These are phyloP conservation scores for Chondrostereum purpureum DNA, from an alignment of 1,284 basidiomycete genomes.

Conservation along the genomic window DNA sequence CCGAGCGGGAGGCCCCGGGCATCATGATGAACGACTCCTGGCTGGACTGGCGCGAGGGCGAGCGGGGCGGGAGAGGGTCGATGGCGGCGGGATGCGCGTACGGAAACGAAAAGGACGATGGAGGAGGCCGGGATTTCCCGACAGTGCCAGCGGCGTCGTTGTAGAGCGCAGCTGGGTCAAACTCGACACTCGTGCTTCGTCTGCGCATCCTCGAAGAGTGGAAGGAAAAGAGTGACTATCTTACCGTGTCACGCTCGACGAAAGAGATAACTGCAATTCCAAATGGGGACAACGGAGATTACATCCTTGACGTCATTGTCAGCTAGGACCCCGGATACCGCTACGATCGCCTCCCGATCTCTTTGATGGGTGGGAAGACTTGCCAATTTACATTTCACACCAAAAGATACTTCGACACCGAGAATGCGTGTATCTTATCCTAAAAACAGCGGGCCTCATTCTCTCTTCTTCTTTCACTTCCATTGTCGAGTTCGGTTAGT, in stretches of 20 bases:
- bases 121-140: neutral
- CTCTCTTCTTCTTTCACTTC: neutral
- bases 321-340: neutral
- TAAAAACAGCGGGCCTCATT: neutral
- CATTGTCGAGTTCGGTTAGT: too few relatives aligned
- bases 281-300: neutral
- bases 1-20: neutral
- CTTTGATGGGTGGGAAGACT: too few relatives aligned
- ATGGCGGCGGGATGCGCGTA: neutral
- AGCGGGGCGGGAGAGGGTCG: neutral
- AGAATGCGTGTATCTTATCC: too few relatives aligned
- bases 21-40: neutral
- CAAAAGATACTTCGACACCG: too few relatives aligned
- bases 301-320: too few relatives aligned
- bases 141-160: neutral
- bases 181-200: neutral
- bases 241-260: neutral
- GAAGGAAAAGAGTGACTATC: neutral
- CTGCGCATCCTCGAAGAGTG: too few relatives aligned
- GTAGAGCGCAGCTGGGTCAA: neutral
- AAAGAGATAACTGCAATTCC: too few relatives aligned
- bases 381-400: too few relatives aligned
- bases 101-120: neutral
- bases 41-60: neutral
- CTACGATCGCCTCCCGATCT: too few relatives aligned